These are phyloP conservation scores for Stephanodiscus triporus DNA, from an alignment of 108 stramenopile genomes.

Conservation along the genomic window DNA sequence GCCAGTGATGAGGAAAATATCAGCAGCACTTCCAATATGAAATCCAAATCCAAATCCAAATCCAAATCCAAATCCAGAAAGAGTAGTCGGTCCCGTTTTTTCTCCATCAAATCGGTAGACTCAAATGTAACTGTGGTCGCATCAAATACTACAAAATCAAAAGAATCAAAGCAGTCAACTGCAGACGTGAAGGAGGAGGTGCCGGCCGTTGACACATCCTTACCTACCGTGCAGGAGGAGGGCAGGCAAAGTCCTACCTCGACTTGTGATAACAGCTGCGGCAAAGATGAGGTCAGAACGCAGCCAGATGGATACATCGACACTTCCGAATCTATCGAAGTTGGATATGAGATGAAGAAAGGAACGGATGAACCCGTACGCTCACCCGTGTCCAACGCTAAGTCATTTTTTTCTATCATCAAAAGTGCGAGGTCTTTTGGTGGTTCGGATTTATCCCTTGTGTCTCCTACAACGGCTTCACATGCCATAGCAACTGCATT, in stretches of 20 bases:
- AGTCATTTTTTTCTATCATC: not conserved
- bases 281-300: not conserved
- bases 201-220: not conserved
- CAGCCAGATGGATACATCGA: not conserved
- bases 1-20: not conserved
- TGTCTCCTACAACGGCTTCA: not conserved
- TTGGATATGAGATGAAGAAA: conserved; percentile 16
- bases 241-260: conserved; percentile 8
- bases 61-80: not conserved
- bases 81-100: not conserved
- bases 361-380: not conserved
- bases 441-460: not conserved
- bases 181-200: conserved; percentile 8
- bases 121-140: conserved; percentile 35
- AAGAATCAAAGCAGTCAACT: not conserved
- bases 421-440: not conserved
- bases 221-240: conserved; percentile 24
- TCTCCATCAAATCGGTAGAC: conserved; percentile 22
- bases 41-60: not conserved
- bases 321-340: conserved; percentile 1
- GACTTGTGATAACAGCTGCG: not conserved
- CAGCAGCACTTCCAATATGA: not conserved
- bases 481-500: not conserved
- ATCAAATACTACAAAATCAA: conserved; percentile 33
- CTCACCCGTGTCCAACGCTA: not conserved